A percentile compares a stretch with the other conserved stretches of the same genome.
Evolutionary conservation across 345 rosid genomes (phyloP).

Genomic region (Passiflora organensis): DNA sequence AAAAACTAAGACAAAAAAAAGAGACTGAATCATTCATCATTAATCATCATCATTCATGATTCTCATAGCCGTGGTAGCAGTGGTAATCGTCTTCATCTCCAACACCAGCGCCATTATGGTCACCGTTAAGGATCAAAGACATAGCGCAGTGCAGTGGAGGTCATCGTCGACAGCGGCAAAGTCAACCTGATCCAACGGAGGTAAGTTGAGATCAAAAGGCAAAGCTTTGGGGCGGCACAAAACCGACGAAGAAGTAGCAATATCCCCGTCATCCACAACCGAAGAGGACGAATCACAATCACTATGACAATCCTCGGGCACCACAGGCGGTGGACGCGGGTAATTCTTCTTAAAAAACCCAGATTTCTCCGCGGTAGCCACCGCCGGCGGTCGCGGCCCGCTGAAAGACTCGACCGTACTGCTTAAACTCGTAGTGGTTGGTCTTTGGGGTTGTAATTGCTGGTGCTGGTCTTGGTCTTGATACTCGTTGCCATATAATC

Average conservation of each 20-base stretch:
- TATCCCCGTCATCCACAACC: conserved; percentile 59
- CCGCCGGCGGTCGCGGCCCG: conserved; percentile 53
- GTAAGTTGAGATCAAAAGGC: conserved; percentile 84
- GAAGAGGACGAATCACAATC: conserved; percentile 95
- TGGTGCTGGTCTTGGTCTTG: conserved; percentile 9
- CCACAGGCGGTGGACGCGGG: conserved; percentile 57
- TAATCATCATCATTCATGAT: not conserved
- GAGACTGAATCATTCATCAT: conserved; percentile 7
- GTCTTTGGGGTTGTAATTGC: conserved; percentile 47
- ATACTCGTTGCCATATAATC: conserved; percentile 21
- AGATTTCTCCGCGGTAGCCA: conserved; percentile 6
- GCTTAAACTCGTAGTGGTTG: conserved; percentile 86
- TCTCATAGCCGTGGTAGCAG: too few species aligned
- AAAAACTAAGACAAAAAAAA: conserved; percentile 11
- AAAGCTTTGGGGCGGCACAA: conserved; percentile 22
- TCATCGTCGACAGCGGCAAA: conserved; percentile 40
- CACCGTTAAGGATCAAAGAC: conserved; percentile 59
- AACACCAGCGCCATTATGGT: not conserved
- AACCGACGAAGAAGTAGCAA: conserved; percentile 40
- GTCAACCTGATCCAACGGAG: conserved; percentile 71
- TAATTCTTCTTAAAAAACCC: conserved; percentile 22
- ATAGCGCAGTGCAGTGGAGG: conserved; percentile 73
- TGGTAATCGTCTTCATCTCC: not conserved
- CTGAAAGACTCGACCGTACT: conserved; percentile 94
- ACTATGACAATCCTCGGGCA: conserved; percentile 82